Evolutionary conservation across 2,329 filamentous ascomycete species (phyloP).

Genomic region (Penicillium sp.): DNA sequence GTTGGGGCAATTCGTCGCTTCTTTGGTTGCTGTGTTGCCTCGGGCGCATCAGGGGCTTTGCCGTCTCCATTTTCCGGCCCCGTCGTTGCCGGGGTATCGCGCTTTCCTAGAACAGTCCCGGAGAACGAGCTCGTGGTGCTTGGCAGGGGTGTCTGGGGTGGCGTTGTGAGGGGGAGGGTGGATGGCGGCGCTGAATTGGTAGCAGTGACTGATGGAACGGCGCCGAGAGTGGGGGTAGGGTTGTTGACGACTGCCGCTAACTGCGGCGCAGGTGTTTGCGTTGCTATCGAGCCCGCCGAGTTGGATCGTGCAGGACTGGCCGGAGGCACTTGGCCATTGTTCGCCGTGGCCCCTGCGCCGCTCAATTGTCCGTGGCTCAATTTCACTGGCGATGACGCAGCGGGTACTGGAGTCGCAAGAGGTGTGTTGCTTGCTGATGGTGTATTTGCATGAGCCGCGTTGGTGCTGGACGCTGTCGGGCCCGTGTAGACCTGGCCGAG

Average conservation of each 20-base stretch:
- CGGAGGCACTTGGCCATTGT: constrained; percentile 50
- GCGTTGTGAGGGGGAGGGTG: constrained; percentile 72
- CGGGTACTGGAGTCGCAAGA: constrained; percentile 61
- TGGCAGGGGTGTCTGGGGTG: constrained; percentile 73
- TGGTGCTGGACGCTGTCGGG: constrained; percentile 22
- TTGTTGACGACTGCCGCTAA: constrained; percentile 59
- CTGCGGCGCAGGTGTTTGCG: constrained; percentile 45
- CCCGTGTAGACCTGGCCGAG: constrained; percentile 73
- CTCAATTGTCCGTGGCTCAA: constrained; percentile 50
- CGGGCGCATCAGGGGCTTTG: constrained; percentile 39
- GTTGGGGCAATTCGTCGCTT: constrained; percentile 67
- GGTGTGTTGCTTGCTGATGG: constrained; percentile 61
- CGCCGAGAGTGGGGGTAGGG: constrained; percentile 70
- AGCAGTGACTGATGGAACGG: constrained; percentile 69
- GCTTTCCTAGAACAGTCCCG: constrained; percentile 49
- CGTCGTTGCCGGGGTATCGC: constrained; percentile 38
- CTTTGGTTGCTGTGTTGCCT: constrained; percentile 50
- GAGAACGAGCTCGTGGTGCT: constrained; percentile 52
- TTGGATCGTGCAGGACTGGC: constrained; percentile 79
- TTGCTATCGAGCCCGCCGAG: constrained; percentile 73
- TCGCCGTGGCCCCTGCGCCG: constrained; percentile 51
- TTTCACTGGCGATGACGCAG: constrained; percentile 50
- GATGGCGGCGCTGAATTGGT: constrained; percentile 53
- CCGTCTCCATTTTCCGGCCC: constrained; percentile 43
- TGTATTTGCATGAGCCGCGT: constrained; percentile 34